Evolutionary conservation across 2,329 filamentous ascomycete species (phyloP).

Genomic region (Microsporum ferrugineum): DNA sequence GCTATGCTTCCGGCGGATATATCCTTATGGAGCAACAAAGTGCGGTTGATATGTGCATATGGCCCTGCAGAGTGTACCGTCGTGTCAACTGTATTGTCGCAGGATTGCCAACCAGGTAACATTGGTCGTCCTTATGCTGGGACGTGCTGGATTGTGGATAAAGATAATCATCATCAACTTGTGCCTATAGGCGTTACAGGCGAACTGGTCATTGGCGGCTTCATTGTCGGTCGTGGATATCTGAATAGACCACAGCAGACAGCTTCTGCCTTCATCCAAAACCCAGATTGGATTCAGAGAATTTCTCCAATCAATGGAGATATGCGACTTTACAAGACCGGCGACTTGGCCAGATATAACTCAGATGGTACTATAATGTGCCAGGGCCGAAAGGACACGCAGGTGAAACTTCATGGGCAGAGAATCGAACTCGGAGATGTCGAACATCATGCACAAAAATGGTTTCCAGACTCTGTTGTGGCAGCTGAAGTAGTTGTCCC

Average conservation of each 20-base stretch:
- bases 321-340: constrained; percentile 25
- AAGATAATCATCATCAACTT: constrained; percentile 15
- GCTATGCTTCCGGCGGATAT: constrained; percentile 24
- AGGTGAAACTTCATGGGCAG: constrained; percentile 6
- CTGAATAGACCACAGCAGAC: constrained; percentile 25
- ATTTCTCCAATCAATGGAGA: constrained; percentile 9
- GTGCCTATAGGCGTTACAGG: constrained; percentile 18
- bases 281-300: constrained; percentile 20
- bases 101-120: constrained; percentile 1
- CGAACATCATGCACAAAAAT: constrained; percentile 7
- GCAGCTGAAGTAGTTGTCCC: constrained; percentile 6
- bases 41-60: constrained; percentile 13
- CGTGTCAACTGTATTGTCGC: constrained; percentile 8
- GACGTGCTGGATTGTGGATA: constrained; percentile 17
- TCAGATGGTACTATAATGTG: constrained; percentile 15
- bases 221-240: constrained; percentile 26
- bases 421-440: constrained; percentile 8
- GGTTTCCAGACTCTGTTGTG: not conserved
- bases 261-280: constrained; percentile 16
- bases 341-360: constrained; percentile 20
- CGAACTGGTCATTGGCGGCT: constrained; percentile 27
- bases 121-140: constrained; percentile 8
- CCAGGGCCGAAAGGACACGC: constrained; percentile 7
- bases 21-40: constrained; percentile 18
- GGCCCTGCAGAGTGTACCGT: constrained; percentile 18